Evolutionary conservation across 129 eudicot species (phyloP).

Genomic region (sunflower (Helianthus annuus)): HanXRQr2.0-SUNRISE NC_035447.2:172119721-172120220

Average conservation of each 20-base stretch:
- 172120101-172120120: not conserved
- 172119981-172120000: not conserved
- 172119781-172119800: no score
- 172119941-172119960: not conserved
- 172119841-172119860: not conserved
- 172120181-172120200: not conserved
- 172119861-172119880: not conserved
- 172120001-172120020: not conserved
- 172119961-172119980: not conserved
- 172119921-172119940: not conserved
- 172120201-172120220: not conserved
- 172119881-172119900: not conserved
- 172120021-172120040: not conserved
- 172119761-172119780: no score
- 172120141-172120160: not conserved
- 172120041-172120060: not conserved
- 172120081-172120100: not conserved
- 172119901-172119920: not conserved
- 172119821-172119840: not conserved
- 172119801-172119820: not conserved
- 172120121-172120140: not conserved
- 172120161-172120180: not conserved
- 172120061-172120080: not conserved
- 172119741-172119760: no score
- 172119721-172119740: no score